Evolutionary conservation across 1,284 basidiomycete genomes (phyloP).

Genomic region (Ganoderma lingzhi): DNA sequence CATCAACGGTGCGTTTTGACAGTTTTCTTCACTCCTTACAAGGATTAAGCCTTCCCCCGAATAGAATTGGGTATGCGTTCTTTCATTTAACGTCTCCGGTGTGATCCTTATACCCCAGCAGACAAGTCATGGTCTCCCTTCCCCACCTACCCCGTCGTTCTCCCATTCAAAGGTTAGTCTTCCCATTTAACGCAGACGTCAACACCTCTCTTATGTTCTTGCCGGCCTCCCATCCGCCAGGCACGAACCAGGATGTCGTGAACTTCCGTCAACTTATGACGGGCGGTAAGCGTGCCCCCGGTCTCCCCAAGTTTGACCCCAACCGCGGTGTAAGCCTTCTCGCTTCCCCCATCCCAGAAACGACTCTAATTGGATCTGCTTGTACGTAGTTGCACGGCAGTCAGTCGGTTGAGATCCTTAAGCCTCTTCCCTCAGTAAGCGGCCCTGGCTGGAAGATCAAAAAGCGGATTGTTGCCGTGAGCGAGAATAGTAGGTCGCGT

Average conservation of each 20-base stretch:
- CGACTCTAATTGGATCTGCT: slow-evolving; percentile 4
- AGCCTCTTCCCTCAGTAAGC: slow-evolving; percentile 70
- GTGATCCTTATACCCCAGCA: slow-evolving; percentile 27
- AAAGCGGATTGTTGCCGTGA: slow-evolving; percentile 66
- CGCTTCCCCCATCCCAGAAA: background rate
- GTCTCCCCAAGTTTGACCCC: slow-evolving; percentile 71
- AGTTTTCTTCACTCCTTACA: too few relatives aligned
- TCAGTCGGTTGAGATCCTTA: slow-evolving; percentile 78
- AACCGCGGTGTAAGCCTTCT: slow-evolving; percentile 62
- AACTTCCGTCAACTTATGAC: slow-evolving; percentile 65
- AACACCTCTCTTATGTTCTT: background rate
- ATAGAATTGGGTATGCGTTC: slow-evolving; percentile 41
- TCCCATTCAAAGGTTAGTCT: slow-evolving; percentile 61
- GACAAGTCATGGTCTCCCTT: slow-evolving; percentile 60
- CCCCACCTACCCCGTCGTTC: slow-evolving; percentile 63
- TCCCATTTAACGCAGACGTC: background rate
- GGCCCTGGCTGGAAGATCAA: slow-evolving; percentile 74
- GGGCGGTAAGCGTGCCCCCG: slow-evolving; percentile 54
- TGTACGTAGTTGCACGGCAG: slow-evolving; percentile 66
- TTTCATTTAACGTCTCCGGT: background rate
- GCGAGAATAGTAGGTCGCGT: slow-evolving; percentile 75
- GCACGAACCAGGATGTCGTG: slow-evolving; percentile 68
- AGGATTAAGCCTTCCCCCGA: background rate
- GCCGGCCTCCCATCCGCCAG: slow-evolving; percentile 31
- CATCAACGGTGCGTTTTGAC: slow-evolving; percentile 61